Percentiles rank a stretch among this genome's conserved stretches.
phyloP scores from a whole-genome alignment of 1,284 basidiomycete genomes.

The Lignosus rhinocerotis region DNA sequence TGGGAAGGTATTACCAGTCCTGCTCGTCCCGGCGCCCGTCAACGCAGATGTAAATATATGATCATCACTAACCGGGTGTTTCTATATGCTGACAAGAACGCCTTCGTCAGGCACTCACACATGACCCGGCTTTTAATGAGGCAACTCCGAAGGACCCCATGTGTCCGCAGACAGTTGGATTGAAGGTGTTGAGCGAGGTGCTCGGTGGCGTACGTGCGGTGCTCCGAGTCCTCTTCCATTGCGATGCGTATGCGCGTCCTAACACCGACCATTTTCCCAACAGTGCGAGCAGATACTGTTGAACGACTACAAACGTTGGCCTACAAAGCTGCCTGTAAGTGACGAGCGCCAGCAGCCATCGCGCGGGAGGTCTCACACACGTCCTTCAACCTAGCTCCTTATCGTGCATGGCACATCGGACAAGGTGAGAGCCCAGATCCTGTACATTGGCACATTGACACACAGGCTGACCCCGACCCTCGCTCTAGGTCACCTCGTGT shows the following conservation, averaged over 20 bases:
- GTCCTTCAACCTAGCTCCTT: slow-evolving; percentile 46
- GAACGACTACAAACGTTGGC: slow-evolving; percentile 64
- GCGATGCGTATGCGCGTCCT: neutral
- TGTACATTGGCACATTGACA: slow-evolving; percentile 1
- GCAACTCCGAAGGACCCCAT: slow-evolving; percentile 67
- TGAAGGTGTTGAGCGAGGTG: slow-evolving; percentile 73
- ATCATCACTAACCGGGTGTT: neutral
- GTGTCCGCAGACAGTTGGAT: slow-evolving; percentile 57
- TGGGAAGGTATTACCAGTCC: slow-evolving; percentile 48
- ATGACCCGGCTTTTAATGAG: slow-evolving; percentile 57
- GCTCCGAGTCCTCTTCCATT: neutral
- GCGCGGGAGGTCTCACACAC: no score
- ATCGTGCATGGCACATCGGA: slow-evolving; percentile 79
- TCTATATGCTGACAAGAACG: neutral
- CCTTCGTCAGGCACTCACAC: slow-evolving; percentile 55
- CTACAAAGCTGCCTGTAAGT: slow-evolving; percentile 63
- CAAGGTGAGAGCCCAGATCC: slow-evolving; percentile 39
- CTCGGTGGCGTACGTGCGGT: slow-evolving; percentile 52
- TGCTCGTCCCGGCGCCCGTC: slow-evolving; percentile 62
- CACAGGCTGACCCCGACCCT: neutral
- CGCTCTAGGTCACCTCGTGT: slow-evolving; percentile 53
- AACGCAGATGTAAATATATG: slow-evolving; percentile 47
- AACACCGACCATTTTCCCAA: neutral
- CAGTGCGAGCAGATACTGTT: slow-evolving; percentile 63
- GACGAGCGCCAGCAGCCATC: slow-evolving; percentile 27